These are phyloP conservation scores for Hypoxylon perforatum DNA, from an alignment of 495 filamentous ascomycete species.

Conservation along the genomic window DNA sequence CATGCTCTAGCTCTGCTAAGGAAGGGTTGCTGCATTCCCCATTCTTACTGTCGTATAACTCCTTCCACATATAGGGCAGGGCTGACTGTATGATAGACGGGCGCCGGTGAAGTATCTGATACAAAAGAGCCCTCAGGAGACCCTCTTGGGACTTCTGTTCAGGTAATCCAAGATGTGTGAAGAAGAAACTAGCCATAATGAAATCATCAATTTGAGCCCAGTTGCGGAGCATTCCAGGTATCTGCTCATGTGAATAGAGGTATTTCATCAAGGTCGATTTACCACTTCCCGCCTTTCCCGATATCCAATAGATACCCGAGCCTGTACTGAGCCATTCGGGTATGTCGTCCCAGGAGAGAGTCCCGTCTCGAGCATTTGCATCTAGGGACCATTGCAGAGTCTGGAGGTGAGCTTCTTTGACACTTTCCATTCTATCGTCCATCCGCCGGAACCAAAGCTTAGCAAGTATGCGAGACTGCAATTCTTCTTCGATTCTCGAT, in stretches of 20 bases:
- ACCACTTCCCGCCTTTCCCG: slow-evolving; percentile 16
- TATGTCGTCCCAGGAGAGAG: slow-evolving; percentile 29
- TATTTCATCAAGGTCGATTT: slow-evolving; percentile 20
- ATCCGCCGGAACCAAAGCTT: slow-evolving; percentile 32
- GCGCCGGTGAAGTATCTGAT: slow-evolving; percentile 36
- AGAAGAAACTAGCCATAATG: slow-evolving; percentile 43
- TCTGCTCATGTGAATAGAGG: not conserved
- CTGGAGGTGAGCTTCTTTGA: slow-evolving; percentile 12
- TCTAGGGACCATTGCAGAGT: slow-evolving; percentile 34
- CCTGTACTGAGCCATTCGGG: slow-evolving; percentile 32
- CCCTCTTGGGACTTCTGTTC: slow-evolving; percentile 51
- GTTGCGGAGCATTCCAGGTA: not conserved
- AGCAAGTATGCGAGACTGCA: slow-evolving; percentile 1
- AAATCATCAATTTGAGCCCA: not conserved
- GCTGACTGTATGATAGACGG: slow-evolving; percentile 8
- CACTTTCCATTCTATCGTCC: slow-evolving; percentile 14
- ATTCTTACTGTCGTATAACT: not conserved
- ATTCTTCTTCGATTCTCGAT: slow-evolving; percentile 5
- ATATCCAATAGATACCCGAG: slow-evolving; percentile 19
- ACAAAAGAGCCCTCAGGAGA: slow-evolving; percentile 45
- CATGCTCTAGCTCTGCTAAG: not conserved
- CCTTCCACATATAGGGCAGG: slow-evolving; percentile 21
- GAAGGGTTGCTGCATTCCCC: not conserved
- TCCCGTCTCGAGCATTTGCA: not conserved
- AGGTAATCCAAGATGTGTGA: slow-evolving; percentile 47